Base-by-base conservation (phyloP, 805 yeast species). In the Zygotorulaspora chibaensis region DNA sequence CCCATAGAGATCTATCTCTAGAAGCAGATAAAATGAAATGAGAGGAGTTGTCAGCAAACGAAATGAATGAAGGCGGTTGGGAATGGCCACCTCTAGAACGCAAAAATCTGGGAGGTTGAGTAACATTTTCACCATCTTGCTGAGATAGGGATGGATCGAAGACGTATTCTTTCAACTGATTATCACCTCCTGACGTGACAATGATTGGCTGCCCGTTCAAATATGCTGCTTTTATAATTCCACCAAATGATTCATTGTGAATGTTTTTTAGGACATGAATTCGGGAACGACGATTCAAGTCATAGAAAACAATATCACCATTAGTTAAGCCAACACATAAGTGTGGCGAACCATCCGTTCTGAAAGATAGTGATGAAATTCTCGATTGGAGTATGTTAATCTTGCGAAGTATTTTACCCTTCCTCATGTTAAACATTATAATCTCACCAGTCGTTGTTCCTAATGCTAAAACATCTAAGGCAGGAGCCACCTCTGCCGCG, bases 1-100 rank as follows among this genome's bases (percentile, higher is more conserved):
- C 76, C 98, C 98, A 93, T 55, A 95, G 75, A 1, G 95, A 76
- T 57, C 77, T 75, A 67, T 93, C 99, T 52, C 81, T 76, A 0
- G 97, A 87, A 1, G 95, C 95, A 42, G 96, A 87, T 43, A 87
- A 74, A 9, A 95, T 61, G 65, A 81, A 87, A 66, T 95, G 99
- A 2, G 96, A 81, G 38, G 80, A 80, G 40, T 80, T 81, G 55
- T 85, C 84, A 4, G 95, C 87, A 66, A 93, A 93, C 18, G 72
- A 70, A 34, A 93, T 79, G 4, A 79, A 62, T 0, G 84, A 74
- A 2, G 98, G 95, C 2, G 99, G 96, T 26, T 86, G 84, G 3
- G 96, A 80, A 64, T 93, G 99, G n/a, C 99, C 99, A 57, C 97
- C 98, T 62, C 99, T 79, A 1, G 95, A 85, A 63, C 99, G 80